Evolutionary conservation across 352 stramenopile species (phyloP), one percentile per base, ranked within the genome.

Genomic region (Pythium myriotylum): DNA sequence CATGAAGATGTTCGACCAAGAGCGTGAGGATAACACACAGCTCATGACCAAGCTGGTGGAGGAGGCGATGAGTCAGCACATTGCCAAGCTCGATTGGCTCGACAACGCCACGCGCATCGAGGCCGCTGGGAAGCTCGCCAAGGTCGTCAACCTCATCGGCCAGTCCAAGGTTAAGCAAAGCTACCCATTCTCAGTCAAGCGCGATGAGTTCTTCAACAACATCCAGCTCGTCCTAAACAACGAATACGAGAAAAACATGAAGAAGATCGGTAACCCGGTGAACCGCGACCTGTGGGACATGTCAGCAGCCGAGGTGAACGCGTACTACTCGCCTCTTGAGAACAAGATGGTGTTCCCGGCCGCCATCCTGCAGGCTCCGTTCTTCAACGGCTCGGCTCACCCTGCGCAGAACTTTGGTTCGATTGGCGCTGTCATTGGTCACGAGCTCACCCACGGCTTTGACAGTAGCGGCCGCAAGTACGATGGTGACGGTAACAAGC

Each of bases 381-480:
- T 98, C 54, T 98, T 96, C 64, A 77, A 94, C 27, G 70, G 67
- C 37, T 67, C 78, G n/a, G 75, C 68, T 5, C 72, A 92, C 48
- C 73, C 88, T 50, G 87, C 90, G n/a, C 84, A 93, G 22, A 97
- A 97, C 56, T 98, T 95, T 67, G 93, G 92, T 7, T 76, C 84
- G 0, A 95, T 98, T 58, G 91, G 91, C 19, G 82, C 90, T 16
- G 81, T 98, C 20, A 90, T 97, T 6, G 94, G 91, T 0, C 94
- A 98, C 65, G 94, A 98, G 71, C 95, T 98, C 66, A 97, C 88
- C 6, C 94, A 98, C 55, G 94, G 91, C 2, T 98, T 98, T 58
- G 94, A 98, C 66, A 89, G 93, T 54, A 86, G 90, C 61, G 94
- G 93, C 39, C 73, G 84, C 7, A 87, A 95, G 41, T 97, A 84